phyloP scores from a whole-genome alignment of 768 basidiomycete species.

The Xerocomus brunneocitrinus region DNA sequence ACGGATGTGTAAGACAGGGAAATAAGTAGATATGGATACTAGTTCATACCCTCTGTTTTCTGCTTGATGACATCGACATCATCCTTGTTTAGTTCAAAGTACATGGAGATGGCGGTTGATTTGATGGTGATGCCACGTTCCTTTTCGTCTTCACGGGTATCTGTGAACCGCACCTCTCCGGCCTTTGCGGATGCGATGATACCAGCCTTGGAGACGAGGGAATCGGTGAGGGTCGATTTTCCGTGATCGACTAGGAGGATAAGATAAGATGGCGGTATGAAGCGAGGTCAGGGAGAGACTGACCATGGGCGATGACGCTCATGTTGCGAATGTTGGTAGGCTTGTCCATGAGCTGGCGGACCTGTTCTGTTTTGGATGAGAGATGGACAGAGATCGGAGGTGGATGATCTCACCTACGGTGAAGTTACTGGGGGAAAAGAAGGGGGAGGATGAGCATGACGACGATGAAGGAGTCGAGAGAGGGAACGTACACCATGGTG shows the following conservation, averaged over 20 bases:
- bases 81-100: conserved; percentile 93
- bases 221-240: conserved; percentile 99
- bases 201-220: conserved; percentile 98
- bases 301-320: conserved; percentile 91
- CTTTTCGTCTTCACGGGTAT: conserved; percentile 97
- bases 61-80: conserved; percentile 83
- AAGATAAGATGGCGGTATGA: conserved; percentile 17
- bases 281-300: conserved; percentile 27
- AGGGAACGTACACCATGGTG: conserved; percentile 75
- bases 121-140: conserved; percentile 99
- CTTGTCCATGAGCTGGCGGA: conserved; percentile 82
- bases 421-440: conserved; percentile 64
- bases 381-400: neutral
- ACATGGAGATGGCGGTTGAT: conserved; percentile 99
- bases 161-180: conserved; percentile 95
- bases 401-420: conserved; percentile 63
- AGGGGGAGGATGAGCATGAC: conserved; percentile 28
- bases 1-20: conserved; percentile 1
- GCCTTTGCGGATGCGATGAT: conserved; percentile 95
- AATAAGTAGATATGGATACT: conserved; percentile 3
- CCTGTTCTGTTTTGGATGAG: conserved; percentile 57
- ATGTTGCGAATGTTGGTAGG: conserved; percentile 94
- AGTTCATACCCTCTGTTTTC: conserved; percentile 76
- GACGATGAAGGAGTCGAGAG: neutral
- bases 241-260: conserved; percentile 87